phyloP scores from a whole-genome alignment of 2,329 filamentous ascomycete species.

The Mycosphaerelloides madeirae region DNA sequence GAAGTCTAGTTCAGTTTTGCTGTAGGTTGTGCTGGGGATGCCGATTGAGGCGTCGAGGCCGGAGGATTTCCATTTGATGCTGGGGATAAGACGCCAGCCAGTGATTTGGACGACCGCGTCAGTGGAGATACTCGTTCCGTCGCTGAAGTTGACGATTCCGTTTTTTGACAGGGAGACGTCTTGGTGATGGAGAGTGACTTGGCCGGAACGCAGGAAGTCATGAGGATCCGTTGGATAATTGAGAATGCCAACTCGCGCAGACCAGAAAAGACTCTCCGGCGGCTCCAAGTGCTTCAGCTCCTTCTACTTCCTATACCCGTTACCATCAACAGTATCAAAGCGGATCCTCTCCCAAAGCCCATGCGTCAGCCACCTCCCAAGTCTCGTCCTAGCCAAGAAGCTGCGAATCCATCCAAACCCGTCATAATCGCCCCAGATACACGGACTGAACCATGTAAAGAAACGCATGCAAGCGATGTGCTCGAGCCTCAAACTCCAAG shows the following conservation, averaged over 20 bases:
- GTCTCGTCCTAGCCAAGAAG: constrained; percentile 53
- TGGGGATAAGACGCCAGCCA: constrained; percentile 51
- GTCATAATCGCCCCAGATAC: constrained; percentile 63
- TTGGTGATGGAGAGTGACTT: constrained; percentile 51
- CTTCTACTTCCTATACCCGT: constrained; percentile 40
- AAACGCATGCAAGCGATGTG: constrained; percentile 62
- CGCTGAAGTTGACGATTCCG: constrained; percentile 4
- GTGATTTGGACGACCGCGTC: constrained; percentile 54
- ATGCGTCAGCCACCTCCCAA: constrained; percentile 54
- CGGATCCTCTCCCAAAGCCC: constrained; percentile 53
- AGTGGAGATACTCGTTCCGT: constrained; percentile 32
- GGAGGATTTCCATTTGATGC: constrained; percentile 33
- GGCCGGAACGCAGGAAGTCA: constrained; percentile 49
- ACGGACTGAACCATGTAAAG: constrained; percentile 69
- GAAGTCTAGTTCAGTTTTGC: constrained; percentile 4
- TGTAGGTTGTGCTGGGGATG: constrained; percentile 8
- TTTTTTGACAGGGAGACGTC: constrained; percentile 39
- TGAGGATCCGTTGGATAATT: constrained; percentile 56
- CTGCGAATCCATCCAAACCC: constrained; percentile 52
- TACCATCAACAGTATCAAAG: constrained; percentile 47
- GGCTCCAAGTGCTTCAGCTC: constrained; percentile 39
- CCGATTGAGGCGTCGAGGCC: constrained; percentile 9
- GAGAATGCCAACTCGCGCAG: constrained; percentile 55
- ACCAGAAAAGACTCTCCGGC: constrained; percentile 43
- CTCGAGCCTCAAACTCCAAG: constrained; percentile 63